A percentile compares a stretch with the other conserved stretches of the same genome.
Evolutionary conservation across 768 basidiomycete species (phyloP).

Genomic region (Phylloporus sp.): DNA sequence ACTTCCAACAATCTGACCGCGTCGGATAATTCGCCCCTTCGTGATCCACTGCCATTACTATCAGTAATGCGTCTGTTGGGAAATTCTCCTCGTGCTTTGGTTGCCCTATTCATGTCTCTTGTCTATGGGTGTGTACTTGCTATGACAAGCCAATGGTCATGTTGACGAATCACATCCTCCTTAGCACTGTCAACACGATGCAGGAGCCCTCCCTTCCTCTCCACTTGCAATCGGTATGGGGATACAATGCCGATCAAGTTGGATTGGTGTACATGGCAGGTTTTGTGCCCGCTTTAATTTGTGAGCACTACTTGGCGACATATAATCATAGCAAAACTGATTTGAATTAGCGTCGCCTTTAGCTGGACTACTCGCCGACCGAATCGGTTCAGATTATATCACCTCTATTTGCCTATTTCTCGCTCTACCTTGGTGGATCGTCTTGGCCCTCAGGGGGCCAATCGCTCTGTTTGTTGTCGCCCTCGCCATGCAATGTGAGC

Average conservation of each 20-base stretch:
- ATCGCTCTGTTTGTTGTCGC: conserved; percentile 35
- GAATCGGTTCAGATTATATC: conserved; percentile 51
- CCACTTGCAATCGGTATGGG: conserved; percentile 47
- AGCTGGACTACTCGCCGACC: conserved; percentile 56
- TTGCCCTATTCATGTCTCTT: conserved; percentile 41
- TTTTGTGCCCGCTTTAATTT: conserved; percentile 59
- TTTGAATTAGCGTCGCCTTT: conserved; percentile 46
- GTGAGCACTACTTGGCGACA: conserved; percentile 37
- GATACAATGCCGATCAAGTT: conserved; percentile 43
- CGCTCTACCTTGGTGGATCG: conserved; percentile 59
- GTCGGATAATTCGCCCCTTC: conserved; percentile 13
- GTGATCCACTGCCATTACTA: conserved; percentile 34
- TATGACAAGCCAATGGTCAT: not conserved
- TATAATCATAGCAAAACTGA: not conserved
- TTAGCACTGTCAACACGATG: conserved; percentile 43
- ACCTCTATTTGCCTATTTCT: conserved; percentile 43
- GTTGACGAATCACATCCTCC: not conserved
- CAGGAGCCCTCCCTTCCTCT: conserved; percentile 57
- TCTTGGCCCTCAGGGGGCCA: conserved; percentile 52
- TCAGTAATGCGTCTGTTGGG: conserved; percentile 39
- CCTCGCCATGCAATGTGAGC: conserved; percentile 53
- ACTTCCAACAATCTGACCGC: not conserved
- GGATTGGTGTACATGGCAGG: conserved; percentile 66
- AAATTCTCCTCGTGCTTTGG: conserved; percentile 46
- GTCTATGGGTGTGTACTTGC: conserved; percentile 51